phyloP scores from a whole-genome alignment of 2,329 filamentous ascomycete genomes.

The Trichophaea hybrida region DNA sequence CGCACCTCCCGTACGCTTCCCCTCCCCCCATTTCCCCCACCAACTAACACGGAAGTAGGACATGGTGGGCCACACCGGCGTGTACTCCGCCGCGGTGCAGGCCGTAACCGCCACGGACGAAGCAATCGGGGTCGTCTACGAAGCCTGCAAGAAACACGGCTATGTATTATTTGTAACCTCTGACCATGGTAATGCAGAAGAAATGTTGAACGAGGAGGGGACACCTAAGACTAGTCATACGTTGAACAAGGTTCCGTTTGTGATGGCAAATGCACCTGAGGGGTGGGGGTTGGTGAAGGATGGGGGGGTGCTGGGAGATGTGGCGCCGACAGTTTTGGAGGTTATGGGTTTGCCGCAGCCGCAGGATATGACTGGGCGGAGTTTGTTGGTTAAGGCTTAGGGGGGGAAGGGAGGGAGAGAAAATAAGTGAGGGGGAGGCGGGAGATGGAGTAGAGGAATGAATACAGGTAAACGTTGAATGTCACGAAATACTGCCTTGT shows the following conservation, averaged over 20 bases:
- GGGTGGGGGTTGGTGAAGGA: conserved; percentile 66
- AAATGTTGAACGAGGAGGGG: conserved; percentile 94
- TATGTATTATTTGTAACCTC: conserved; percentile 92
- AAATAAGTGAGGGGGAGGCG: not conserved
- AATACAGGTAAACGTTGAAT: not conserved
- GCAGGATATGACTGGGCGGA: conserved; percentile 79
- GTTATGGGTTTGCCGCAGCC: conserved; percentile 85
- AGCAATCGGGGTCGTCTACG: conserved; percentile 83
- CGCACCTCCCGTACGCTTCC: conserved; percentile 50
- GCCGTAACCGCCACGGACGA: conserved; percentile 78
- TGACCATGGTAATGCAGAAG: conserved; percentile 96
- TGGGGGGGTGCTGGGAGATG: conserved; percentile 85
- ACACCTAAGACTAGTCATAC: conserved; percentile 98
- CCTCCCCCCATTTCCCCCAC: not conserved
- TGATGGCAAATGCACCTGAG: conserved; percentile 92
- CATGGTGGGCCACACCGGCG: conserved; percentile 98
- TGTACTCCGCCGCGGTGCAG: conserved; percentile 84
- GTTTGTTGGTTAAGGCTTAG: conserved; percentile 62
- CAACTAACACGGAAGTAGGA: conserved; percentile 36
- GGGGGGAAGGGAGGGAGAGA: not conserved
- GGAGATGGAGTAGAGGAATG: not conserved
- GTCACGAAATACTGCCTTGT: too few relatives aligned
- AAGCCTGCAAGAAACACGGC: conserved; percentile 81
- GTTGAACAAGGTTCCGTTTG: conserved; percentile 91
- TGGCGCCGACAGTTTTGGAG: conserved; percentile 82